Base-by-base conservation (phyloP, 2,329 filamentous ascomycete species). In the Claviceps quebecensis region DNA sequence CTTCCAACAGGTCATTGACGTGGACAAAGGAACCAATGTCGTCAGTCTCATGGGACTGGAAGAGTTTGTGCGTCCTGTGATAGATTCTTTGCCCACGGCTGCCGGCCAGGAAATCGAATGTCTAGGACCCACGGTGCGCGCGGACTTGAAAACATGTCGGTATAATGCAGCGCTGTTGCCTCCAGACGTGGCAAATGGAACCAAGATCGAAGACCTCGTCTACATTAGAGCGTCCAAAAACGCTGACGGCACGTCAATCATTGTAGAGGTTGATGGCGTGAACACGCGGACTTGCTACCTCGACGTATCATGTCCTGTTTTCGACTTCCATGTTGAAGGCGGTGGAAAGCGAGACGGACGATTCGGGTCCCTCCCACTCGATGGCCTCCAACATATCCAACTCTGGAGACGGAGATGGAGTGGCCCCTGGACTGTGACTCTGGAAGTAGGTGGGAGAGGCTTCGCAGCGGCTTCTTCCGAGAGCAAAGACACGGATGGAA, bases 351-450 rank as follows among this genome's bases (percentile, higher is more conserved):
- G 77, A 56, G 79, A 86, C 61, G 68, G 74, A 23, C 78, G 84
- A 45, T 87, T 88, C 63, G 77, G 82, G 17, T 70, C 75, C 44
- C 76, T 80, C 5, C 77, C 81, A 1, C 72, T 79, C 7, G 72
- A 74, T 13, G 86, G 86, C 1, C 74, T 85, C 52, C 74, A 73
- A 43, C 78, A 84, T 54, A 74, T 95, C 50, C 78, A 84, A 53
- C 75, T 97, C 11, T 96, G 90, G 84, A 85, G 86, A 57, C 77
- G 93, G 37, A 79, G 83, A 38, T 95, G 87, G 83, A 76, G 81
- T 47, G 79, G 80, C 29, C 76, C 76, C 3, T 96, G 90, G 87
- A 75, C 76, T 16, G 83, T 95, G 17, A 65, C 61, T 8, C 51
- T 69, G 1, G 47, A 63, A 9, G 45, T 66, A 9, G 57, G 57